A percentile compares a stretch with the other conserved stretches of the same genome.
Evolutionary conservation across 768 basidiomycete species (phyloP).

Genomic region (Amanita rubescens): DNA sequence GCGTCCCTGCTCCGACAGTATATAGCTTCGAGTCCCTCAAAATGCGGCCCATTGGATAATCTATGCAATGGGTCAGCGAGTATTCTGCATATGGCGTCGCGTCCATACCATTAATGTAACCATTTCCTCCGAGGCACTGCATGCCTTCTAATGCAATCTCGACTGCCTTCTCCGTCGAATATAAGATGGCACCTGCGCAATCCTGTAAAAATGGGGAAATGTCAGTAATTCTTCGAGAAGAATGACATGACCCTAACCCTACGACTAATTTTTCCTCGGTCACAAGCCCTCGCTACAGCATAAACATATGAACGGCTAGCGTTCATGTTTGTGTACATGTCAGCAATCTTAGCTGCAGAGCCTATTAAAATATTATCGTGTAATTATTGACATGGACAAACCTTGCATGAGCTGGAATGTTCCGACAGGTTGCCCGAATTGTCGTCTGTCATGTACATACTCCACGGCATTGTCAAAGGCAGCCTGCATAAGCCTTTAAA

Average conservation of each 20-base stretch:
- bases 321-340: slow-evolving; percentile 92
- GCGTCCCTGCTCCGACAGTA: slow-evolving; percentile 94
- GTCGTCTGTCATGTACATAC: slow-evolving; percentile 90
- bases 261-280: slow-evolving; percentile 69
- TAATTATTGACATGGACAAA: slow-evolving; percentile 17
- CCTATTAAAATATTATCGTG: slow-evolving; percentile 10
- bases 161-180: slow-evolving; percentile 87
- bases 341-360: slow-evolving; percentile 64
- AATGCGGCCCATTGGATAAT: slow-evolving; percentile 85
- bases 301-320: slow-evolving; percentile 90
- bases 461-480: slow-evolving; percentile 84
- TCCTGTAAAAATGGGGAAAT: slow-evolving; percentile 43
- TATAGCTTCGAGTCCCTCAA: slow-evolving; percentile 85
- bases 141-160: slow-evolving; percentile 88
- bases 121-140: slow-evolving; percentile 93
- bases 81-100: neutral
- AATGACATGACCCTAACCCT: slow-evolving; percentile 39
- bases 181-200: slow-evolving; percentile 91
- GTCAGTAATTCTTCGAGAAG: neutral
- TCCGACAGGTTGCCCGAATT: slow-evolving; percentile 83
- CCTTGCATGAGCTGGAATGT: slow-evolving; percentile 97
- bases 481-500: slow-evolving; percentile 79
- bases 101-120: slow-evolving; percentile 80
- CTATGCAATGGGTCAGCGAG: slow-evolving; percentile 29
- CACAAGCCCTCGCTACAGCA: slow-evolving; percentile 86